These are phyloP conservation scores for Aspergillus wentii DNA, from an alignment of 495 filamentous ascomycete species.

Conservation along the genomic window DNA sequence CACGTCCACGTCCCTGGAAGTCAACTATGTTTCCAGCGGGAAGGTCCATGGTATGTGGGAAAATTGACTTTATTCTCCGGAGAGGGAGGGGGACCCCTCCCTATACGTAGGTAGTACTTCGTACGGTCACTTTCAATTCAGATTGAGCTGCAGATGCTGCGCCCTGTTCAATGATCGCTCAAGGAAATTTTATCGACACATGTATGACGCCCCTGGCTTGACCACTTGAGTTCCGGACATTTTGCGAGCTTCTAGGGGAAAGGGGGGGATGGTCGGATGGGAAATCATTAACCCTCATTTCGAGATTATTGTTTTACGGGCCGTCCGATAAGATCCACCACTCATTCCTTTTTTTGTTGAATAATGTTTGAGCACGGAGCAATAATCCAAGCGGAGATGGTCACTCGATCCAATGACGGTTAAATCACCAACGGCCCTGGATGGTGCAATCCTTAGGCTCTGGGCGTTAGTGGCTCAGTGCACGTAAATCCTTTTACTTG, in stretches of 20 bases:
- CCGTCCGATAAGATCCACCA: neutral
- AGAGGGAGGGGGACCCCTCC: conserved; percentile 5
- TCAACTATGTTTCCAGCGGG: no score
- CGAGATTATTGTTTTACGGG: no score
- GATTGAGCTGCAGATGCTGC: conserved; percentile 31
- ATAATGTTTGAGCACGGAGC: neutral
- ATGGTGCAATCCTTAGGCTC: no score
- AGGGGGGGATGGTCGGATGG: conserved; percentile 10
- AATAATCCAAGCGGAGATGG: neutral
- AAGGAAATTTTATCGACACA: no score
- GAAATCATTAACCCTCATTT: no score
- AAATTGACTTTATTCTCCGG: conserved; percentile 22
- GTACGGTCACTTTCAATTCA: conserved; percentile 13
- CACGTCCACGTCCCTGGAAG: no score
- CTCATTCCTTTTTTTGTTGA: no score
- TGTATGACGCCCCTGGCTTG: no score
- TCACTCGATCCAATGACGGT: no score
- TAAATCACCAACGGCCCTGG: no score
- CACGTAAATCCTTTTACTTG: neutral
- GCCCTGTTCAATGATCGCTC: conserved; percentile 12
- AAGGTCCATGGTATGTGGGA: no score
- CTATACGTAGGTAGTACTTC: no score
- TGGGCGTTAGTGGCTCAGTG: conserved; percentile 1
- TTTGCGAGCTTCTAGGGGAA: conserved; percentile 8
- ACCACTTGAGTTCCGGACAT: conserved; percentile 17